A percentile compares a stretch with the other conserved stretches of the same genome.
These are phyloP conservation scores for Psilocybe subaeruginosa DNA, from an alignment of 768 basidiomycete species.

Conservation along the genomic window DNA sequence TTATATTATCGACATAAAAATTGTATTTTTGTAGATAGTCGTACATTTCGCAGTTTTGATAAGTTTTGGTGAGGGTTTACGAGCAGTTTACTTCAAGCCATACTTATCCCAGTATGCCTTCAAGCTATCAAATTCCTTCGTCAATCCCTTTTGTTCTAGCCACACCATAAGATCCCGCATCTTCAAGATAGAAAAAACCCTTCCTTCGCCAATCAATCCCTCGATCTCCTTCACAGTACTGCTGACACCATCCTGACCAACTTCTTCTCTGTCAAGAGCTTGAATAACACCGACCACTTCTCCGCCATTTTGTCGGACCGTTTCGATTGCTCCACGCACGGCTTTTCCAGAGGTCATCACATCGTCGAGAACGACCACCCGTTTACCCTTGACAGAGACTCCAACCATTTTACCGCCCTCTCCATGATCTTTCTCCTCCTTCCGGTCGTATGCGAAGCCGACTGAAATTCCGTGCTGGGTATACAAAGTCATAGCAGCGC, in stretches of 20 bases:
- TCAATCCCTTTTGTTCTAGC: constrained; percentile 70
- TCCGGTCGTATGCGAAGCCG: constrained; percentile 91
- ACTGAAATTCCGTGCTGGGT: constrained; percentile 63
- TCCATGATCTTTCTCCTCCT: constrained; percentile 95
- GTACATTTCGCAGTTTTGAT: too few species aligned
- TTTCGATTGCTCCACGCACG: constrained; percentile 79
- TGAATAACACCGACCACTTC: constrained; percentile 89
- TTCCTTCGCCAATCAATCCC: constrained; percentile 65
- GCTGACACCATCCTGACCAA: constrained; percentile 65
- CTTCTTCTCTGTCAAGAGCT: constrained; percentile 85
- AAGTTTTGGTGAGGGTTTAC: background rate
- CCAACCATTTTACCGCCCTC: constrained; percentile 95
- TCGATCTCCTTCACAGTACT: constrained; percentile 88
- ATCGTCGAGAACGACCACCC: constrained; percentile 91
- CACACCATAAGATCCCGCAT: constrained; percentile 87
- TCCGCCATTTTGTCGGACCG: constrained; percentile 70
- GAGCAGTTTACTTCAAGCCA: constrained; percentile 52
- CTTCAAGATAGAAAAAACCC: constrained; percentile 78
- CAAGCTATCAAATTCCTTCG: constrained; percentile 72
- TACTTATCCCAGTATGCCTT: constrained; percentile 75
- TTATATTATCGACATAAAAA: too few species aligned
- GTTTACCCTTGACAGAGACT: constrained; percentile 75
- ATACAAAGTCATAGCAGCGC: constrained; percentile 76
- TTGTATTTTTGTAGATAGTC: too few species aligned
- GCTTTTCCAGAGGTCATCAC: constrained; percentile 95